Base-by-base conservation (phyloP, 2,329 filamentous ascomycete genomes). In the Hypoxylon rubiginosum region DNA sequence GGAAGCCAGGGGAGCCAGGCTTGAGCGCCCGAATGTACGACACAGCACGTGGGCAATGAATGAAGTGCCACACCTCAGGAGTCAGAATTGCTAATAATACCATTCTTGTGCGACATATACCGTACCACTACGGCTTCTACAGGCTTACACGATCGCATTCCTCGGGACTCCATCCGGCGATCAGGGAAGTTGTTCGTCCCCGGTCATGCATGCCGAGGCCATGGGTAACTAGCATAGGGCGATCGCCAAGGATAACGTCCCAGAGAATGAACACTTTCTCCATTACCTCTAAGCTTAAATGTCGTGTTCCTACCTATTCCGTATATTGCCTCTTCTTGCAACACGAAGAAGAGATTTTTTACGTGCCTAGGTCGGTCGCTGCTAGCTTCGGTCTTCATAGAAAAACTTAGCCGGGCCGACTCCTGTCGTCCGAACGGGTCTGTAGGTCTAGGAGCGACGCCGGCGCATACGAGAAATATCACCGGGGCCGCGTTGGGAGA, bases 211-310 rank as follows among this genome's bases (percentile, higher is more conserved):
- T 45, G 62, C 67, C 61, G 59, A 63, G 53, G 43, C 50, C 41
- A 66, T 61, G 58, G 58, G 58, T 30, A 5, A 53, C 52, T 54
- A 28, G 21, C 21, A 26, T 28, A 58, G 54, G 46, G 58, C 58
- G 51, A 66, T 70, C 61, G 64, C 64, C 64, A 65, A 66, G 61
- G 43, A 17, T 41, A 41, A n/a, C 41, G 56, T 34, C 41, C 53
- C 56, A 54, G 56, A 45, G 52, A 39, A 64, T 49, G 34, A 48
- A 48, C 56, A 45, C 60, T 48, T 61, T 41, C 34, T 30, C 46
- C 19, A 41, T 28, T 36, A 15, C 50, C 46, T 36, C 13, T 13
- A 36, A 36, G 11, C 4, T 36, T 13, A 1, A 36, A 36, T 4
- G 26, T 62, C 36, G 17, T 13, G 46, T 48, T 46, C n/a, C 39